Evolutionary conservation across 257 asterid genomes (phyloP).

Genomic region (Nicotiana otophora): DNA sequence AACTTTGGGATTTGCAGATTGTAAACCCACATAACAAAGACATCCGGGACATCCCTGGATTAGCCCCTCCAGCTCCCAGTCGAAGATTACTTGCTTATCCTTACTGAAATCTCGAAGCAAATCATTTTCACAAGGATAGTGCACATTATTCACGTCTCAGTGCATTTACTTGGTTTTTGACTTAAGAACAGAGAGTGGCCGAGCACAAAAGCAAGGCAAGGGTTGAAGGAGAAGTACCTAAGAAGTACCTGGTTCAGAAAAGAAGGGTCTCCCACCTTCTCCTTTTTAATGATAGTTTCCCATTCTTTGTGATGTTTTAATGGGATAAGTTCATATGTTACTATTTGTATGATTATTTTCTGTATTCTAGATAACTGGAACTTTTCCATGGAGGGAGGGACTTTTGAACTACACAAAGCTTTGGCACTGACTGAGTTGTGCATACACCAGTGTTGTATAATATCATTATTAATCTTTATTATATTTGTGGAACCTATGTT

Average conservation of each 20-base stretch:
- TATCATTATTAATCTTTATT: background rate
- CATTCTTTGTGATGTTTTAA: background rate
- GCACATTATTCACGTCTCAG: background rate
- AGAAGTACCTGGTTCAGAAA: background rate
- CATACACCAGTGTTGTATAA: constrained; percentile 5
- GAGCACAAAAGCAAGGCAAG: background rate
- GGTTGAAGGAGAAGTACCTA: background rate
- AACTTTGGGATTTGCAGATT: constrained; percentile 40
- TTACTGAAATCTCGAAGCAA: constrained; percentile 13
- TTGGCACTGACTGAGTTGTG: background rate
- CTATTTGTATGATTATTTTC: constrained; percentile 6
- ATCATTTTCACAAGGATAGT: background rate
- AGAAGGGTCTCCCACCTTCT: background rate
- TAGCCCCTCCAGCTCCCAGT: constrained; percentile 92
- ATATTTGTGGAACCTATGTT: background rate
- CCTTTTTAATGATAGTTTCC: background rate
- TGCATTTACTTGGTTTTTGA: constrained; percentile 1
- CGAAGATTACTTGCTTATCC: constrained; percentile 66
- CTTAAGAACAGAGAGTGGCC: background rate
- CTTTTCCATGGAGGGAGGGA: background rate
- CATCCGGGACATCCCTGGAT: constrained; percentile 84
- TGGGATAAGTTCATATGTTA: background rate
- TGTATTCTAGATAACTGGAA: background rate
- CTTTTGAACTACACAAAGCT: constrained; percentile 1
- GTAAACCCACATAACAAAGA: constrained; percentile 80